Evolutionary conservation across 805 yeast genomes (phyloP), one percentile per base, ranked within the genome.

Genomic region (Aciculoconidium aculeatum): DNA sequence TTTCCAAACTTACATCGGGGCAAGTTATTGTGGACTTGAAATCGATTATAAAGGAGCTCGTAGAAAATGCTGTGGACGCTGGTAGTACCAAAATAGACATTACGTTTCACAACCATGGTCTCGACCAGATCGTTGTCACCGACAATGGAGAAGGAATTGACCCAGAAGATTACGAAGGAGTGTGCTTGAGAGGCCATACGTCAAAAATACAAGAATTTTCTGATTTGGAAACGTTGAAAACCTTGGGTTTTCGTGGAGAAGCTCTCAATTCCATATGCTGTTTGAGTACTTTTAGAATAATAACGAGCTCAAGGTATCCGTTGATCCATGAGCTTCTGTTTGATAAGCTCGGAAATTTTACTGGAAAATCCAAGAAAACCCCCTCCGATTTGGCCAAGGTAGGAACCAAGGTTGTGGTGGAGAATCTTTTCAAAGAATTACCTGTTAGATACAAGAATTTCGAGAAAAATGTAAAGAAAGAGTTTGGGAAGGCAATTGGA

Each of bases 31-130:
- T 78, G 4, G 95, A 84, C 43, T 55, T 92, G 23, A 64, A 74
- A 0, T 75, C 90, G 0, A 81, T 84, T 0, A 77, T 81, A 17
- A 90, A 90, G 49, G 98, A 90, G 51, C 58, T 88, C 2, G 66
- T 92, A 3, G 98, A 90, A 45, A 90, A 90, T 50, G 62, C 92
- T 17, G 58, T 90, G 5, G 98, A 92, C 57, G 92, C 96, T 0
- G 53, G 67, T 13, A 71, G 92, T 7, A 64, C 72, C 0, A 72
- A 71, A 30, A 65, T 92, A 17, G 94, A 85, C 27, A 59, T 90
- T 10, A 59, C 61, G 2, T 75, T 90, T 44, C 65, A 65, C 42
- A 75, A 85, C 40, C 72, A 81, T 51, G 96, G 96, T 1, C 41
- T 79, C 7, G 87, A 79, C 19, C 64, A 75, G 0, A 56, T 92